Conservation (phyloP, 192 early-diverging fungal species). For the Coemansia sp. region DNA sequence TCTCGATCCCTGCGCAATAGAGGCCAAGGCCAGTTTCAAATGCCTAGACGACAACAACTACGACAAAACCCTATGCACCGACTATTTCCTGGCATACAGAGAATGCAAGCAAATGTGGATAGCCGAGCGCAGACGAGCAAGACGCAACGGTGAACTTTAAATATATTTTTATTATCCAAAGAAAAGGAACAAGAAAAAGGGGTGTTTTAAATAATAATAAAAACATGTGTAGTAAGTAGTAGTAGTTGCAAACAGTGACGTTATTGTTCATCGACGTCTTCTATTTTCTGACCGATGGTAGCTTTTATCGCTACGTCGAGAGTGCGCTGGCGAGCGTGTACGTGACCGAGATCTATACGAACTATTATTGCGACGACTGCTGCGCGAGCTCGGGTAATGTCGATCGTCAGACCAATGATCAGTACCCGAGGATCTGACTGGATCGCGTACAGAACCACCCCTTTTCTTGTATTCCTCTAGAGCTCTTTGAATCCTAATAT, state of each 20-base stretch:
- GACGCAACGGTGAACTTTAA: slow-evolving; percentile 7
- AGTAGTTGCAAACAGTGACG: no score
- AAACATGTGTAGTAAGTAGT: no score
- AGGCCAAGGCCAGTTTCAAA: slow-evolving; percentile 40
- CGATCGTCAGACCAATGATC: slow-evolving; percentile 16
- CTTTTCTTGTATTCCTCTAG: slow-evolving; percentile 60
- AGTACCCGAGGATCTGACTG: no score
- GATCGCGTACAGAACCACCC: slow-evolving; percentile 4
- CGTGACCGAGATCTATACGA: no score
- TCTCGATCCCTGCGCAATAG: slow-evolving; percentile 47
- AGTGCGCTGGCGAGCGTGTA: no score
- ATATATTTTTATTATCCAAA: no score
- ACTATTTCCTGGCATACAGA: slow-evolving; percentile 36
- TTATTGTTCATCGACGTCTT: no score
- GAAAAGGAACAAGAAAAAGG: no score
- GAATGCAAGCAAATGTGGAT: slow-evolving; percentile 50
- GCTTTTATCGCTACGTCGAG: no score
- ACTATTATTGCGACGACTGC: slow-evolving; percentile 13
- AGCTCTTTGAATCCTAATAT: slow-evolving; percentile 70
- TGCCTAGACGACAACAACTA: slow-evolving; percentile 48
- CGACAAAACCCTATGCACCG: slow-evolving; percentile 28
- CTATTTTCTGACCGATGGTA: no score
- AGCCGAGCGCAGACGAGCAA: slow-evolving; percentile 25
- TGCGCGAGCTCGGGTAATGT: slow-evolving; percentile 7
- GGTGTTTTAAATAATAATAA: no score